phyloP scores from a whole-genome alignment of 2,329 filamentous ascomycete species.

The Pestalotiopsis sp. region DNA sequence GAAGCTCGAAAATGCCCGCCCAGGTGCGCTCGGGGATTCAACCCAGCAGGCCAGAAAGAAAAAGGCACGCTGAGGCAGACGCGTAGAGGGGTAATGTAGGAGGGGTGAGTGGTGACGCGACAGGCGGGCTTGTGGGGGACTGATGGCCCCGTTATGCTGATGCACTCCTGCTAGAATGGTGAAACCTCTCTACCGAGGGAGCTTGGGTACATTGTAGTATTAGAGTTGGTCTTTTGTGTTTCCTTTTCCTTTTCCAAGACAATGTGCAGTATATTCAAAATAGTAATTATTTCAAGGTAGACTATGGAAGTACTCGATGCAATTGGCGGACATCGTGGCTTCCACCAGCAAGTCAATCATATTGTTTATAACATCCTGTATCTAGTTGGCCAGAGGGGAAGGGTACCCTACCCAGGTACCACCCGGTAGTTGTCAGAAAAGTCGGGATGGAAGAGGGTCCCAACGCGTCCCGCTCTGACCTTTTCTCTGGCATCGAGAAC shows the following conservation, averaged over 20 bases:
- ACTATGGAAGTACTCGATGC: background rate
- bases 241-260: background rate
- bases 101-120: slow-evolving; percentile 16
- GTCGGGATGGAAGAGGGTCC: background rate
- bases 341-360: background rate
- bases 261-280: background rate
- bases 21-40: background rate
- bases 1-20: background rate
- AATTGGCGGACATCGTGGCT: background rate
- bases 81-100: slow-evolving; percentile 26
- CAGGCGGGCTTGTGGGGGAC: slow-evolving; percentile 11
- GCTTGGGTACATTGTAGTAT: background rate
- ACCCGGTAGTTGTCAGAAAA: slow-evolving; percentile 9
- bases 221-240: background rate
- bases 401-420: background rate
- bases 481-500: slow-evolving; percentile 1
- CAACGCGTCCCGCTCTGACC: slow-evolving; percentile 13
- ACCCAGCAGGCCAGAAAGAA: background rate
- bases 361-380: background rate
- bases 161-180: background rate
- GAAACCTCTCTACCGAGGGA: slow-evolving; percentile 3
- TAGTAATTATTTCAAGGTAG: background rate
- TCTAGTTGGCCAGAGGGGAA: background rate
- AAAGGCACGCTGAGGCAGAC: slow-evolving; percentile 13
- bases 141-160: background rate